Percentiles rank a stretch among this genome's conserved stretches.
phyloP scores from a whole-genome alignment of 768 basidiomycete species.

The Boletus patriciae region DNA sequence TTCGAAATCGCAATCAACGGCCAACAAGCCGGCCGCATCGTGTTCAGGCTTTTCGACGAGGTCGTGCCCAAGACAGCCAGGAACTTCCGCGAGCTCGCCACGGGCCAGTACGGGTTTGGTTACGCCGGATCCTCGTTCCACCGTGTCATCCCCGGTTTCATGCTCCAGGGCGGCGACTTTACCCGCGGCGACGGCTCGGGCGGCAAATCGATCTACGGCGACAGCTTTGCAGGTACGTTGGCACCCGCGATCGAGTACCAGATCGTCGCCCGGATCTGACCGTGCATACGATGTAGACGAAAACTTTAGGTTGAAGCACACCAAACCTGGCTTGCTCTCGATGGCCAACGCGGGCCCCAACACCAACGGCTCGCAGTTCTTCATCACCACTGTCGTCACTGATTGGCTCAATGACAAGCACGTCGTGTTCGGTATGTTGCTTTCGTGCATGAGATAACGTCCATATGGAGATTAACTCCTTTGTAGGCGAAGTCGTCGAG shows the following conservation, averaged over 20 bases:
- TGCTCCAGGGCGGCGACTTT: constrained; percentile 93
- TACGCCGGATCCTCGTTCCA: constrained; percentile 74
- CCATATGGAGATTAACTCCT: not conserved
- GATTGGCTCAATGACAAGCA: constrained; percentile 12
- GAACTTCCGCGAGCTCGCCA: constrained; percentile 91
- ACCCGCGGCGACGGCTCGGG: constrained; percentile 68
- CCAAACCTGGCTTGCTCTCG: constrained; percentile 62
- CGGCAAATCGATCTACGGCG: constrained; percentile 78
- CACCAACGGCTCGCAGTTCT: constrained; percentile 91
- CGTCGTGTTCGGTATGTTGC: constrained; percentile 16
- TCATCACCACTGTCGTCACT: constrained; percentile 81
- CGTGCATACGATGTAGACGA: constrained; percentile 58
- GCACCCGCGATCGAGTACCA: not conserved
- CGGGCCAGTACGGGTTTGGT: constrained; percentile 70
- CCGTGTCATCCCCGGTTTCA: constrained; percentile 81
- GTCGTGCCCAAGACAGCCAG: constrained; percentile 69
- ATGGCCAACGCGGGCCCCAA: constrained; percentile 82
- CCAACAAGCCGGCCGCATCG: constrained; percentile 52
- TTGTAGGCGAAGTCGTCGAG: constrained; percentile 10
- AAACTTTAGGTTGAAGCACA: constrained; percentile 79
- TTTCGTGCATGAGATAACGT: no score
- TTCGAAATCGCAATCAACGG: constrained; percentile 62
- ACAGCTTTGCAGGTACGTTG: constrained; percentile 55
- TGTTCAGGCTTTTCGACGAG: constrained; percentile 85
- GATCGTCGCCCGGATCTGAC: constrained; percentile 4